These are phyloP conservation scores for Sugiyamaella neomexicana DNA, from an alignment of 1,139 yeast species.

Conservation along the genomic window DNA sequence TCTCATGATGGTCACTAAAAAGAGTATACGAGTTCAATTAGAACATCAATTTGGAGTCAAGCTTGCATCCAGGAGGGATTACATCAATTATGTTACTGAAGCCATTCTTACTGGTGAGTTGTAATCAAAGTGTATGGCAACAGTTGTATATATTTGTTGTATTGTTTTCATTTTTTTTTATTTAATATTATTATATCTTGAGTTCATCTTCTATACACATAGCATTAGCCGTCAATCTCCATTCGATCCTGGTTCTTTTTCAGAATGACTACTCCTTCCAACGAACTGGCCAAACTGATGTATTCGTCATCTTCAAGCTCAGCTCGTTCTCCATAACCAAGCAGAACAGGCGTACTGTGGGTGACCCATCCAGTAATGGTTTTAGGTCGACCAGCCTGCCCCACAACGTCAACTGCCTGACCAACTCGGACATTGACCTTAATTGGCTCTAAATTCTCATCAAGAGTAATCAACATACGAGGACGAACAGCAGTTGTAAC, in stretches of 20 bases:
- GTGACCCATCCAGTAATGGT: slow-evolving; percentile 99
- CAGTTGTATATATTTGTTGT: slow-evolving; percentile 14
- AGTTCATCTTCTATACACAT: not conserved
- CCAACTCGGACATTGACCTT: slow-evolving; percentile 98
- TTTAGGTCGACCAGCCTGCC: slow-evolving; percentile 98
- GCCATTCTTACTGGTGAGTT: slow-evolving; percentile 45
- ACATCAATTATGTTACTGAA: slow-evolving; percentile 44
- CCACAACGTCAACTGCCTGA: slow-evolving; percentile 97
- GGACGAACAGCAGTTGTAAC: slow-evolving; percentile 90
- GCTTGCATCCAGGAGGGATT: slow-evolving; percentile 40
- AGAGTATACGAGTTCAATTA: slow-evolving; percentile 40
- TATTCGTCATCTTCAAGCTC: slow-evolving; percentile 96
- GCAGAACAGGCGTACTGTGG: slow-evolving; percentile 92
- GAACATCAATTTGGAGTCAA: slow-evolving; percentile 42
- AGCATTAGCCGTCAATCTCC: slow-evolving; percentile 55
- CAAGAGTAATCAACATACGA: slow-evolving; percentile 88
- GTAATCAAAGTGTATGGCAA: too few relatives aligned
- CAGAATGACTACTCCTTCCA: slow-evolving; percentile 92
- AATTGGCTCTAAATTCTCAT: slow-evolving; percentile 81
- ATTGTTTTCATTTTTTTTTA: slow-evolving; percentile 6
- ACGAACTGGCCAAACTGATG: slow-evolving; percentile 71
- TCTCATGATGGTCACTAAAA: slow-evolving; percentile 44
- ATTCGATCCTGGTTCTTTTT: slow-evolving; percentile 86
- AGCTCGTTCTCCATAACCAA: slow-evolving; percentile 94
- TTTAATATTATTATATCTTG: slow-evolving; percentile 3